phyloP scores from a whole-genome alignment of 805 yeast species.

The Kodamaea hsintzibuensis region DNA sequence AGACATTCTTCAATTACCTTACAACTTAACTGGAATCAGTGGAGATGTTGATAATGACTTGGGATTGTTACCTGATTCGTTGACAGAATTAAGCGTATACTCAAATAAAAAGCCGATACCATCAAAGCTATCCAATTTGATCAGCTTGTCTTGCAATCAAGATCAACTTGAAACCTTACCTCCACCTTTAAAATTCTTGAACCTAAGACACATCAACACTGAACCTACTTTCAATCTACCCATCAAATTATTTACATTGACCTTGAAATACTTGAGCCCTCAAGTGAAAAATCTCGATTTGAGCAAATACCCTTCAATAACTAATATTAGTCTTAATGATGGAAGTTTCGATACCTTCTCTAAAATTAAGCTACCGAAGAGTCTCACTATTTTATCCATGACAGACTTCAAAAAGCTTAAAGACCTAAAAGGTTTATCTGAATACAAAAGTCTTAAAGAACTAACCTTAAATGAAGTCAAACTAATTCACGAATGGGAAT shows the following conservation, averaged over 20 bases:
- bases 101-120: background rate
- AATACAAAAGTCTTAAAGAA: background rate
- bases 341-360: background rate
- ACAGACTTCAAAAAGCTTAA: background rate
- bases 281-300: background rate
- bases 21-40: background rate
- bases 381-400: background rate
- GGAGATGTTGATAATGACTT: background rate
- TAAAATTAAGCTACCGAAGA: background rate
- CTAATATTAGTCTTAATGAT: background rate
- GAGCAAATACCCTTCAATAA: background rate
- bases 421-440: background rate
- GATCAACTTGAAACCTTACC: background rate
- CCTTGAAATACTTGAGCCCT: background rate
- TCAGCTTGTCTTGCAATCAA: background rate
- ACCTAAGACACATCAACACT: background rate
- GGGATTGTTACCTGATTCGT: background rate
- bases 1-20: background rate
- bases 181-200: background rate
- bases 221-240: background rate
- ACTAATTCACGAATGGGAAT: background rate
- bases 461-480: background rate
- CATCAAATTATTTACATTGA: background rate
- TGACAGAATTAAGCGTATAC: background rate
- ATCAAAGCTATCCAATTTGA: background rate